Evolutionary conservation across 2,329 filamentous ascomycete genomes (phyloP), one percentile per base, ranked within the genome.

Genomic region (Sporothrix euskadiensis): DNA sequence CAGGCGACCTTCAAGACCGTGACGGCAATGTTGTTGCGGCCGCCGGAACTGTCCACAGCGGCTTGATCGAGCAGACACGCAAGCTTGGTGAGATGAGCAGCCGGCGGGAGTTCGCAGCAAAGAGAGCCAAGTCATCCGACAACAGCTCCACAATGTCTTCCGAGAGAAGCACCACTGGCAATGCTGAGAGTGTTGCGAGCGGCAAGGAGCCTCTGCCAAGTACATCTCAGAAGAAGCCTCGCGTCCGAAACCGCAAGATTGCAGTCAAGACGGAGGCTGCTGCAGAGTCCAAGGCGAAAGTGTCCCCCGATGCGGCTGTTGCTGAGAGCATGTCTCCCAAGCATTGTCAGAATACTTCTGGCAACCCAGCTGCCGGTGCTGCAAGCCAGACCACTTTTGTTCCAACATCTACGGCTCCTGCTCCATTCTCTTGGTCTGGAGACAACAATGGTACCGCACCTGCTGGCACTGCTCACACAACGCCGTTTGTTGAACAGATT

Each of bases 31-130:
- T 74, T 12, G 70, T 77, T 32, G 75, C 73, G 0, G 59, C 68
- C 0, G 73, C 75, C 0, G 69, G 71, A 9, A 26, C 47, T 1
- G 72, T 71, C 61, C 41, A 71, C 73, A 71, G 26, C 56, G 73
- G 71, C 39, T 65, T 76, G n/a, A 76, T 76, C n/a, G 73, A 73
- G 61, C 75, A 76, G 75, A 75, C 75, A 2, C 12, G 26, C 16
- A 70, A 61, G 44, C 74, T 76, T 16, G 16, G 66, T 30, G 69
- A 66, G 69, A 49, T 59, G 61, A 30, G 52, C 14, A 39, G 61
- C 9, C 35, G 26, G 7, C 71, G 56, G 9, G 66, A 26, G 4
- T 10, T 8, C 2, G 47, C 59, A 7, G 16, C 47, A 1, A 68
- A 68, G 52, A 54, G 57, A 14, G 56, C 19, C 3, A 47, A 47